Evolutionary conservation across 139 green algal species (phyloP).

Genomic region (Zygnema circumcarinatum): DNA sequence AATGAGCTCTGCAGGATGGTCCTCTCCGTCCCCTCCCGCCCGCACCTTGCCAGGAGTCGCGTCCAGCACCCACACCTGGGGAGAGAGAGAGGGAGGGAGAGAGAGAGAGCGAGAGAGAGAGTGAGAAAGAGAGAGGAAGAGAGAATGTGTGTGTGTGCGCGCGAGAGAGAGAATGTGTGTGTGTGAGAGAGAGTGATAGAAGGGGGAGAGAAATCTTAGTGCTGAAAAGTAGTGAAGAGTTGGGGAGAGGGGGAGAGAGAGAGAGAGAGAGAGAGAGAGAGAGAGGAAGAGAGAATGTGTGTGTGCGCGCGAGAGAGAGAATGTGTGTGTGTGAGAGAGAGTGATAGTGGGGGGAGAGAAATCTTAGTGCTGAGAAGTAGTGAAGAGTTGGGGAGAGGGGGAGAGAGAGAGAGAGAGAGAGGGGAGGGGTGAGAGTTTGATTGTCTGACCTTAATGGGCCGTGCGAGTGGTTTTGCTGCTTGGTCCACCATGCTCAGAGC

Average conservation of each 20-base stretch:
- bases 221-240: too few relatives aligned
- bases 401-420: background rate
- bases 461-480: constrained; percentile 71
- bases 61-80: constrained; percentile 93
- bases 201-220: background rate
- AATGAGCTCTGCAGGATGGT: constrained; percentile 85
- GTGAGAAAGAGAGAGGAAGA: too few relatives aligned
- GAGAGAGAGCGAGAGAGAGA: too few relatives aligned
- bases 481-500: constrained; percentile 89
- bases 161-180: too few relatives aligned
- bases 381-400: background rate
- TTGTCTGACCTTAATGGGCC: constrained; percentile 84
- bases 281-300: too few relatives aligned
- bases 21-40: constrained; percentile 62
- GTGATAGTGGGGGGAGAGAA: background rate
- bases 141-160: too few relatives aligned
- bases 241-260: too few relatives aligned
- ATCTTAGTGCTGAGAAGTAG: background rate
- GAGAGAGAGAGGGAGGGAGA: constrained; percentile 48
- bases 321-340: too few relatives aligned
- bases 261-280: too few relatives aligned
- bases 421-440: background rate
- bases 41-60: constrained; percentile 83
- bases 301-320: too few relatives aligned
- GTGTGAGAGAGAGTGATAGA: background rate